Percentiles rank a stretch among this genome's conserved stretches.
phyloP scores from a whole-genome alignment of 148 eudicot species.

The Silene conica region DNA sequence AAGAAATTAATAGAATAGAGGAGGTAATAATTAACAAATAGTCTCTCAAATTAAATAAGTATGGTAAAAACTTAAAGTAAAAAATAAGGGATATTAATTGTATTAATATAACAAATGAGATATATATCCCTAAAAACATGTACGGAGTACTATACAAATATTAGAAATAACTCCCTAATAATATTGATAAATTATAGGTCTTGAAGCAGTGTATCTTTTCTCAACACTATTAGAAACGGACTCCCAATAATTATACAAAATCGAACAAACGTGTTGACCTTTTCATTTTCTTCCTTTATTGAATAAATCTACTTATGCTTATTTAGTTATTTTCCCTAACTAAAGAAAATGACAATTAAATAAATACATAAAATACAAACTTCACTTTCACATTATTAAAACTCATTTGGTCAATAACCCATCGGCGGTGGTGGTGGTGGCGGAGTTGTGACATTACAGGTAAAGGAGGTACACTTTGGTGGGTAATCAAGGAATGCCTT shows the following conservation, averaged over 20 bases:
- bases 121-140: too few species aligned
- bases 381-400: neutral
- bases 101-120: too few species aligned
- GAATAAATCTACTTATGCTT: neutral
- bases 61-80: too few species aligned
- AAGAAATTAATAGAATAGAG: too few species aligned
- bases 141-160: neutral
- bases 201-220: neutral
- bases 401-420: neutral
- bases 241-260: neutral
- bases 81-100: too few species aligned
- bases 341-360: neutral
- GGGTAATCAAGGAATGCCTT: conserved; percentile 38
- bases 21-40: too few species aligned
- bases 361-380: neutral
- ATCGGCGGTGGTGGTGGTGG: conserved; percentile 28
- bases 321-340: conserved; percentile 1
- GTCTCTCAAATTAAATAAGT: too few species aligned
- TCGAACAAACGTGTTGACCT: neutral
- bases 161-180: neutral
- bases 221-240: neutral
- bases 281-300: neutral
- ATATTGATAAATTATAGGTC: neutral
- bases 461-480: conserved; percentile 37
- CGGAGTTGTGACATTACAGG: conserved; percentile 22